These are phyloP conservation scores for Elaeis oleifera DNA, from an alignment of 202 grass and related monocot species.

Conservation along the genomic window DNA sequence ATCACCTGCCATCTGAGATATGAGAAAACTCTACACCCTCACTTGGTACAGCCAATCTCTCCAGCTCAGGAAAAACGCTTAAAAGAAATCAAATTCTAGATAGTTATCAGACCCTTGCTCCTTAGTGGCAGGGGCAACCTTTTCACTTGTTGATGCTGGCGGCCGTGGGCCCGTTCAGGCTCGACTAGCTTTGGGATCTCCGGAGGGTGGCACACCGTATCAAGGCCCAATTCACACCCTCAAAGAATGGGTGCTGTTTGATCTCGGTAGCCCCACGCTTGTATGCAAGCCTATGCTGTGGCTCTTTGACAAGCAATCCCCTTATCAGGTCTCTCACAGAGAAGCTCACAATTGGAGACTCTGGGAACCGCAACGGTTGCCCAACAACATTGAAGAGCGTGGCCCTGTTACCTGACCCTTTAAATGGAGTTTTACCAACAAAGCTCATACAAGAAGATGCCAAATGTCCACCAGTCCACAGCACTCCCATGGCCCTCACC, in stretches of 20 bases:
- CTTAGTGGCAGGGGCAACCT: not conserved
- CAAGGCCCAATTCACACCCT: slow-evolving; percentile 17
- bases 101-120: not conserved
- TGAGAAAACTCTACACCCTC: not conserved
- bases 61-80: too few relatives aligned
- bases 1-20: slow-evolving; percentile 7
- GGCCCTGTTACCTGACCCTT: slow-evolving; percentile 13
- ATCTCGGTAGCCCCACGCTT: slow-evolving; percentile 11
- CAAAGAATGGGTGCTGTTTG: slow-evolving; percentile 13
- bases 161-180: too few relatives aligned
- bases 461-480: slow-evolving; percentile 19
- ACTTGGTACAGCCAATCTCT: too few relatives aligned
- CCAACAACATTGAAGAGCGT: slow-evolving; percentile 13
- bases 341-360: slow-evolving; percentile 2
- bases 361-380: slow-evolving; percentile 6
- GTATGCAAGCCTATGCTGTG: slow-evolving; percentile 12
- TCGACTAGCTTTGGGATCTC: not conserved
- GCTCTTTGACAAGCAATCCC: slow-evolving; percentile 12
- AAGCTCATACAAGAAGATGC: slow-evolving; percentile 16
- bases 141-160: slow-evolving; percentile 1
- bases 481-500: slow-evolving; percentile 14
- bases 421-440: slow-evolving; percentile 12
- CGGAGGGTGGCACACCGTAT: slow-evolving; percentile 10
- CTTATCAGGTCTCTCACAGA: slow-evolving; percentile 15
- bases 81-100: slow-evolving; percentile 6